phyloP scores from a whole-genome alignment of 2,329 filamentous ascomycete species.

The Fusarium tjaetaba region DNA sequence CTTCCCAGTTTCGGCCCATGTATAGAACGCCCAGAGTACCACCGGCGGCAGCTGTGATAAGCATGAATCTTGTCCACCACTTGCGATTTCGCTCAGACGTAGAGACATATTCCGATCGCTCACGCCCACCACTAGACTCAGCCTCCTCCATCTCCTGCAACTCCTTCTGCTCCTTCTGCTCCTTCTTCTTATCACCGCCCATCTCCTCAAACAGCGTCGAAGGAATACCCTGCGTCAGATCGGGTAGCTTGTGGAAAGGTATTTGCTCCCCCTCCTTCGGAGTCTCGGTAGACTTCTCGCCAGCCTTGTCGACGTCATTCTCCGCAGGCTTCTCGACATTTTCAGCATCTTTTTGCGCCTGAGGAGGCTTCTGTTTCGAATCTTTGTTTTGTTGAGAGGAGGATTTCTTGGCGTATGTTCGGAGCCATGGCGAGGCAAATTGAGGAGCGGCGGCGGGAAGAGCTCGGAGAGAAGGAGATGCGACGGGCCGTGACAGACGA shows the following conservation, averaged over 20 bases:
- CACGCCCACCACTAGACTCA: constrained; percentile 48
- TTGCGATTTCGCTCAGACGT: constrained; percentile 86
- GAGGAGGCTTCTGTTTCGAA: constrained; percentile 28
- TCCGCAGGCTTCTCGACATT: constrained; percentile 29
- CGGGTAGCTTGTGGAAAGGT: constrained; percentile 78
- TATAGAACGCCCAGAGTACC: constrained; percentile 72
- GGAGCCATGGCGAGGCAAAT: constrained; percentile 43
- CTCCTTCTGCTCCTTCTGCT: constrained; percentile 46
- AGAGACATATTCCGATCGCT: constrained; percentile 81
- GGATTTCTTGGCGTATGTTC: constrained; percentile 43
- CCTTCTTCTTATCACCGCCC: constrained; percentile 52
- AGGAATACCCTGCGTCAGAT: constrained; percentile 93
- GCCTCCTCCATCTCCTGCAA: constrained; percentile 52
- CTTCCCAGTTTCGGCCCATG: constrained; percentile 89
- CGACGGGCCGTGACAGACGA: constrained; percentile 42
- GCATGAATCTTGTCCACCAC: constrained; percentile 79
- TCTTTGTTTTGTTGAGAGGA: constrained; percentile 17
- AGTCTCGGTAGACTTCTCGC: constrained; percentile 41
- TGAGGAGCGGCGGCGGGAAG: constrained; percentile 35
- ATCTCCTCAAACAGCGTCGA: constrained; percentile 88
- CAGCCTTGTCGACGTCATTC: constrained; percentile 33
- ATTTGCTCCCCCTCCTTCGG: constrained; percentile 53
- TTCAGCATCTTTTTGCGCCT: constrained; percentile 30
- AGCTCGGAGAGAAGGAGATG: constrained; percentile 39
- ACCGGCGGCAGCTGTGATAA: constrained; percentile 67